Conservation (phyloP, 2,329 filamentous ascomycete species). For the Chaetomium olivaceum region DNA sequence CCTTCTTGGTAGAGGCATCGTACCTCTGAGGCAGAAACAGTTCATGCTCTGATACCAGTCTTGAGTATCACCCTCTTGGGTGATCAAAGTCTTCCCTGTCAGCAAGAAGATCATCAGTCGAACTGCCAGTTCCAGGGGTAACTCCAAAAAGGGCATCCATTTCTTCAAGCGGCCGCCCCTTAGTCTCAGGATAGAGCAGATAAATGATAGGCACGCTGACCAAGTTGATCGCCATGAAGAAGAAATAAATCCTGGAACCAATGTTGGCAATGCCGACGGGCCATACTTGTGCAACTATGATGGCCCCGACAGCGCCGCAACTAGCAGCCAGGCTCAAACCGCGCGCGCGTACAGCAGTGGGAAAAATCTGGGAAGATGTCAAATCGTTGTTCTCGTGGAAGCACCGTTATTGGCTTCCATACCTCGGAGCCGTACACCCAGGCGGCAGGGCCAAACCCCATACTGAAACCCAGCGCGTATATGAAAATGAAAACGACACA, state of each 20-base stretch:
- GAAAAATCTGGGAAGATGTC: conserved; percentile 50
- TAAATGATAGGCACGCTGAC: conserved; percentile 48
- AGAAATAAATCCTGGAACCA: conserved; percentile 56
- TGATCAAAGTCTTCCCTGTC: background rate
- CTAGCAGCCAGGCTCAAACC: conserved; percentile 58
- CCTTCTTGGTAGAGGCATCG: conserved; percentile 43
- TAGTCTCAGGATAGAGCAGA: conserved; percentile 49
- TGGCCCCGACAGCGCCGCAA: conserved; percentile 55
- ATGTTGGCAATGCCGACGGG: conserved; percentile 53
- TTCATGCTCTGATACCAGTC: background rate
- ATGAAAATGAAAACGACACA: conserved; percentile 60
- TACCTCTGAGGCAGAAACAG: conserved; percentile 33
- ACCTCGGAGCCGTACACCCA: conserved; percentile 64
- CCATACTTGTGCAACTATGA: conserved; percentile 57
- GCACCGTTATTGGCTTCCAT: conserved; percentile 4
- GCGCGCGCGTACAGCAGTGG: conserved; percentile 56
- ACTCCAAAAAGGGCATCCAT: conserved; percentile 47
- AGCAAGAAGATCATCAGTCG: conserved; percentile 19
- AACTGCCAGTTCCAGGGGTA: background rate
- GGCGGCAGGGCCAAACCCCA: conserved; percentile 57
- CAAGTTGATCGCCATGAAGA: conserved; percentile 57
- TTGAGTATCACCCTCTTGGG: background rate
- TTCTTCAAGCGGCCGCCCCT: conserved; percentile 44
- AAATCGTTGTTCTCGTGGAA: background rate
- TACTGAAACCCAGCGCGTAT: conserved; percentile 58